Evolutionary conservation across 305 asterid species (phyloP), one percentile per base, ranked within the genome.

Genomic region (Fraxinus sp.): DNA sequence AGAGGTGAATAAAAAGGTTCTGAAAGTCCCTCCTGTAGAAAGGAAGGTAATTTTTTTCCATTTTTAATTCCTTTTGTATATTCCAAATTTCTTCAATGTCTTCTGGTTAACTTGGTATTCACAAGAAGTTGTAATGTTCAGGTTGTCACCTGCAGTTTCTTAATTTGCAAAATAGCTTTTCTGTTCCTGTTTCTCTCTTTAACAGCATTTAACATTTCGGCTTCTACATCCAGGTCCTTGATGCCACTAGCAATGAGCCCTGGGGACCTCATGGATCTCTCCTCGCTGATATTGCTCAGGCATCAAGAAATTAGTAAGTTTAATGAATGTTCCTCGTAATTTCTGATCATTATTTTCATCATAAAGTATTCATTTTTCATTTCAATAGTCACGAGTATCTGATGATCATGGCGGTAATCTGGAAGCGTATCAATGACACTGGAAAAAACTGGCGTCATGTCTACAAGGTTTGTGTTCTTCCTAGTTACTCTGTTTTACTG

Each of bases 241-340:
- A 96, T 85, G 98, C 97, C 74, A 96, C 98, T 78, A 96, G 97
- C 93, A 96, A 96, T 83, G 98, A 96, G 86, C 92, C 98, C 76
- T 96, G 98, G 98, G 99, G 97, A 81, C 98, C 99, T 84, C 99
- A 94, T 88, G 98, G 99, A 84, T 81, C 97, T 14, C 92, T 88
- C 83, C 98, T 96, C 81, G 95, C 98, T 83, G 98, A 96, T 84
- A 92, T 94, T 89, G 98, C 99, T 37, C 95, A 96, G 83, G 95
- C 97, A 74, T 83, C 98, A 39, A 93, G 90, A 86, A 96, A 94
- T 87, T 92, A 94, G 98, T 94, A 81, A 90, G 95, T 85, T 62
- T 36, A 44, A 78, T 73, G 79, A 73, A 52, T 82, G 36, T 37
- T 18, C 68, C 49, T 28, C 36, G 33, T 86, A 76, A 78, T 80